Base-by-base conservation (phyloP, 179 eudicot species). In the Beta macrorhiza region DNA sequence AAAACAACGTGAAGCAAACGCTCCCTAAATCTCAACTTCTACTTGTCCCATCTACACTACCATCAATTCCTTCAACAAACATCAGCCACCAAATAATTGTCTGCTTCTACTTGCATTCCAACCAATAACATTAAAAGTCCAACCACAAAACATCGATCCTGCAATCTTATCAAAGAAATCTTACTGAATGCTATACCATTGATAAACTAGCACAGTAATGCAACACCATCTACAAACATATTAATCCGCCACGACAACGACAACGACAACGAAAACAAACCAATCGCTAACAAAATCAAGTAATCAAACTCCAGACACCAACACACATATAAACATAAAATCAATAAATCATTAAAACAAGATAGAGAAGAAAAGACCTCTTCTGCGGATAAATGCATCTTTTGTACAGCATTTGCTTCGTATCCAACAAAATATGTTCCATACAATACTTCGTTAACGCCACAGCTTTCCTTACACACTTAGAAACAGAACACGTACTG, bases 391-490 rank as follows among this genome's bases (percentile, higher is more conserved):
- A 91, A 25, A 58, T 78, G 86, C 97, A 92, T 4, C 79, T 81
- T 67, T 86, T 90, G 81, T 90, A 91, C 0, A 92, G 87, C 82
- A 85, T 70, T 83, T 91, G 94, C 47, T 83, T 92, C 1, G 85
- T n/a, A 75, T 92, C 97, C 0, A 78, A 80, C 62, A 91, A 62
- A 45, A 92, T 92, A 69, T 92, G 97, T 44, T 78, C 15, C 42
- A 80, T 79, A 67, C 97, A 92, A 81, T 83, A 90, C 63, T 58
- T 81, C 61, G 94, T 84, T 61, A 91, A 53, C 20, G 94, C 89
- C 94, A 91, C 90, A 1, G 94, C 91, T 84, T 90, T 92, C 25
- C 52, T 51, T 77, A 63, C 80, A 85, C 97, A 92, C 47, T 86
- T 87, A 9, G 83, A 75, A 16, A 83, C 74, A 22, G 77, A 88